A percentile compares a stretch with the other conserved stretches of the same genome.
phyloP scores from a whole-genome alignment of 768 basidiomycete species.

The Phaeotremella skinneri region DNA sequence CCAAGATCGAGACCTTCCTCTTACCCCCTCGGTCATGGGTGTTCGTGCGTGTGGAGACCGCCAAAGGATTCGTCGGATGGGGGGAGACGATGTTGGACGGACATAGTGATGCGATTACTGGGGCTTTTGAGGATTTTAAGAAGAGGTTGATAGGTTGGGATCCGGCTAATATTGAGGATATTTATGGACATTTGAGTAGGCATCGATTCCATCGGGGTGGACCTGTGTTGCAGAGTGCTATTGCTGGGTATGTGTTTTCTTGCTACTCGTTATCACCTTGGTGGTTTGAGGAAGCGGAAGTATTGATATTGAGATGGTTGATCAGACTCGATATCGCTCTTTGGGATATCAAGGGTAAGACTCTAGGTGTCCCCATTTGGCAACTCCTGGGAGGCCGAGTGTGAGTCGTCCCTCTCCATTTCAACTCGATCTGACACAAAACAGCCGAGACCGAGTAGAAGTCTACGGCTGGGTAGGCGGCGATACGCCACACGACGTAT shows the following conservation, averaged over 20 bases:
- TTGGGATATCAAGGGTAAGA: slow-evolving; percentile 74
- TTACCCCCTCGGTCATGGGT: slow-evolving; percentile 65
- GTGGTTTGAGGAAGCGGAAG: slow-evolving; percentile 5
- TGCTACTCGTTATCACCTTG: too few relatives aligned
- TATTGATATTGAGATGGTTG: slow-evolving; percentile 34
- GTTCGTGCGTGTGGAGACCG: slow-evolving; percentile 65
- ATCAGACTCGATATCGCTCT: slow-evolving; percentile 71
- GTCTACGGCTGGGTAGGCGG: slow-evolving; percentile 58
- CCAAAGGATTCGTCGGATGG: slow-evolving; percentile 64
- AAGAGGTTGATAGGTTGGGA: slow-evolving; percentile 59
- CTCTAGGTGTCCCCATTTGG: slow-evolving; percentile 62
- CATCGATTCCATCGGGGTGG: slow-evolving; percentile 69
- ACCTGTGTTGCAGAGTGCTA: slow-evolving; percentile 62
- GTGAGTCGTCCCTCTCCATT: slow-evolving; percentile 1
- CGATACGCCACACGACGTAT: slow-evolving; percentile 57
- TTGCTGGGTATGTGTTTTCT: too few relatives aligned
- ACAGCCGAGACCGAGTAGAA: slow-evolving; percentile 20
- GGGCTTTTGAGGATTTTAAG: slow-evolving; percentile 60
- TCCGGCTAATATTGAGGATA: slow-evolving; percentile 61
- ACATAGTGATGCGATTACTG: slow-evolving; percentile 69
- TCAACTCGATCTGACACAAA: not conserved
- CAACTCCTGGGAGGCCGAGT: slow-evolving; percentile 68
- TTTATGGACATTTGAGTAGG: slow-evolving; percentile 63
- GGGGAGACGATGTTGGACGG: slow-evolving; percentile 68
- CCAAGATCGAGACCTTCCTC: slow-evolving; percentile 56